These are phyloP conservation scores for Meyerozyma athensensis DNA, from an alignment of 1,139 yeast genomes.

Conservation along the genomic window DNA sequence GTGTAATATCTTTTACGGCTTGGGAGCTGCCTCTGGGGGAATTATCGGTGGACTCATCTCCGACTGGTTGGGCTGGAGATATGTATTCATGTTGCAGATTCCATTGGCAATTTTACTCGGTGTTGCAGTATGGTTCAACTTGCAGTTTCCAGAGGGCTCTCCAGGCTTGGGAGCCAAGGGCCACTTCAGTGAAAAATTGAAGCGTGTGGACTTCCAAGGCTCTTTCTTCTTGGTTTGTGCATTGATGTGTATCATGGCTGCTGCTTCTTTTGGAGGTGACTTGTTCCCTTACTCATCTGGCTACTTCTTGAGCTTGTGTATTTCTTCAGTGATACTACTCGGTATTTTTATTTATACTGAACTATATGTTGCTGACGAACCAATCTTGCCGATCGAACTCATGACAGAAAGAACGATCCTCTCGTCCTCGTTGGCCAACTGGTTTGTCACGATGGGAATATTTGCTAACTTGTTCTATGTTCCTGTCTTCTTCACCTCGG, in stretches of 20 bases:
- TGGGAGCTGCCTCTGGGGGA: conserved; percentile 72
- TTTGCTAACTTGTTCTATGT: conserved; percentile 55
- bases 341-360: conserved; percentile 48
- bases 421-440: conserved; percentile 62
- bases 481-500: conserved; percentile 62
- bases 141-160: conserved; percentile 45
- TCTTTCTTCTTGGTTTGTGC: conserved; percentile 54
- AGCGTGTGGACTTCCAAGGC: conserved; percentile 70
- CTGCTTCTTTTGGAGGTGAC: conserved; percentile 67
- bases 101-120: conserved; percentile 61
- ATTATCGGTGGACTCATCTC: conserved; percentile 64
- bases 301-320: conserved; percentile 27
- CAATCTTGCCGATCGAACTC: conserved; percentile 60
- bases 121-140: conserved; percentile 29
- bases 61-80: conserved; percentile 77
- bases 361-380: conserved; percentile 52
- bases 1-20: conserved; percentile 60
- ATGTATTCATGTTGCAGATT: conserved; percentile 47
- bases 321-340: conserved; percentile 19
- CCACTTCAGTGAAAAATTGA: conserved; percentile 41
- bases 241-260: conserved; percentile 51
- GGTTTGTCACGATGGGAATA: conserved; percentile 57
- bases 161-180: conserved; percentile 42
- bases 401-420: conserved; percentile 54
- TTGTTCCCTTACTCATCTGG: conserved; percentile 38